Base-by-base conservation (phyloP, 2,329 filamentous ascomycete species). In the Drechmeria coniospora region DNA sequence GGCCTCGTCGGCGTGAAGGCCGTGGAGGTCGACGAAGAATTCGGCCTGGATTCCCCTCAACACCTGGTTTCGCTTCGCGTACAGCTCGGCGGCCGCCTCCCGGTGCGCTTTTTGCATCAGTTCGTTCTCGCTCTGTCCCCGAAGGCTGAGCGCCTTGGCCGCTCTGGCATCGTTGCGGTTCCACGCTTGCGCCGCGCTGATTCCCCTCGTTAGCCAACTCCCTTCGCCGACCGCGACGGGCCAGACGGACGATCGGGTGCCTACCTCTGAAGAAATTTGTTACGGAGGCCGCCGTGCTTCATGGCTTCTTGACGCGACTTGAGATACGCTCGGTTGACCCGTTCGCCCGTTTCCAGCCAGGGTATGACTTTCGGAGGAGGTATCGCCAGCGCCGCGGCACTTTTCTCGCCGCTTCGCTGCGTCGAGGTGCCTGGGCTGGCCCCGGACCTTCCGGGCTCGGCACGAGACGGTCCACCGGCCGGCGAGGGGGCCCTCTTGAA, bases 1-100 rank as follows among this genome's bases (percentile, higher is more conserved):
- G 4, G 87, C 90, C 59, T 98, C 90, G 46, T 95, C 87, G 0
- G 90, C 84, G 46, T 95, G 90, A n/a, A 98, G 69, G n/a, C 90
- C 90, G 51, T 98, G 90, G 18, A 98, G 63, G 53, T 98, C 90
- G 29, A 95, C 79, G 53, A 92, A 98, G 23, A 94, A 72, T 56
- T 98, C 90, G 22, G 70, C 53, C 31, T 62, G 56, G 33, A 58
- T 60, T 16, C 53, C 53, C 22, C 54, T 49, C 34, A 59, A 59
- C 45, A 74, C 69, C 52, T 78, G 81, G 51, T 94, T 94, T 21
- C 87, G 81, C 48, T 92, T 80, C 51, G 94, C 86, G 49, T 95
- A 98, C 17, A 98, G 65, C 43, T 90, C 78, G 20, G 77, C 73
- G 14, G 90, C 90, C 8, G 90, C 90, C 56, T 95, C 86, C 25